These are phyloP conservation scores for Lumnitzera racemosa DNA, from an alignment of 345 rosid genomes.

Conservation along the genomic window DNA sequence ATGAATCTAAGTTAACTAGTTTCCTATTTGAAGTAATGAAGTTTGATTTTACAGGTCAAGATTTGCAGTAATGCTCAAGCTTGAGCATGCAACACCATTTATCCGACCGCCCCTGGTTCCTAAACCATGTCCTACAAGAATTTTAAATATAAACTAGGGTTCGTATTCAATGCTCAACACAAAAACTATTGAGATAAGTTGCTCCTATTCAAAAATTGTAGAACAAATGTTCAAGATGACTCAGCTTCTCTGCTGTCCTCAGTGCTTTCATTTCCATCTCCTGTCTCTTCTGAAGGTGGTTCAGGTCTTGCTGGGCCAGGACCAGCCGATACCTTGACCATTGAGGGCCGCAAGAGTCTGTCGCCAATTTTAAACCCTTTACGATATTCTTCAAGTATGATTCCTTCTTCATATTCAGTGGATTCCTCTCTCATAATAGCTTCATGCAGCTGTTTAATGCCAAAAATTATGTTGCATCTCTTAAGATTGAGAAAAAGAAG, in stretches of 20 bases:
- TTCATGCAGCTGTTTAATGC: constrained; percentile 64
- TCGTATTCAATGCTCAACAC: too few species aligned
- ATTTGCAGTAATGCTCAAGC: too few species aligned
- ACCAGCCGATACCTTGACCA: constrained; percentile 99
- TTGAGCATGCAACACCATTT: too few species aligned
- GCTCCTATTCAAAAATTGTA: constrained; percentile 35
- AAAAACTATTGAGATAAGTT: not conserved
- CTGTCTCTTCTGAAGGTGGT: constrained; percentile 16
- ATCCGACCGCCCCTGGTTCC: too few species aligned
- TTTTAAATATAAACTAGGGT: too few species aligned
- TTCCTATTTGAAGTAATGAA: too few species aligned
- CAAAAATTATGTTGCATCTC: not conserved
- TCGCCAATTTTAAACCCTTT: constrained; percentile 83
- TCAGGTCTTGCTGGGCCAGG: constrained; percentile 74
- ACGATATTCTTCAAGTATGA: constrained; percentile 72
- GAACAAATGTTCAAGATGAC: constrained; percentile 22
- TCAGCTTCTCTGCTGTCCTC: constrained; percentile 20
- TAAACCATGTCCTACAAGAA: too few species aligned
- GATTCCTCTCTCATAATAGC: constrained; percentile 95
- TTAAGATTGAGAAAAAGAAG: not conserved
- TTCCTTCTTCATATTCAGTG: constrained; percentile 68
- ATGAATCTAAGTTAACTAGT: too few species aligned
- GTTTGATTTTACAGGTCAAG: too few species aligned
- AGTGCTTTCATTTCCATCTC: constrained; percentile 11
- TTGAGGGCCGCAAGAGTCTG: constrained; percentile 82